A percentile compares a stretch with the other conserved stretches of the same genome.
These are phyloP conservation scores for Entrophospora sp. DNA, from an alignment of 192 early-diverging fungal species.

Conservation along the genomic window DNA sequence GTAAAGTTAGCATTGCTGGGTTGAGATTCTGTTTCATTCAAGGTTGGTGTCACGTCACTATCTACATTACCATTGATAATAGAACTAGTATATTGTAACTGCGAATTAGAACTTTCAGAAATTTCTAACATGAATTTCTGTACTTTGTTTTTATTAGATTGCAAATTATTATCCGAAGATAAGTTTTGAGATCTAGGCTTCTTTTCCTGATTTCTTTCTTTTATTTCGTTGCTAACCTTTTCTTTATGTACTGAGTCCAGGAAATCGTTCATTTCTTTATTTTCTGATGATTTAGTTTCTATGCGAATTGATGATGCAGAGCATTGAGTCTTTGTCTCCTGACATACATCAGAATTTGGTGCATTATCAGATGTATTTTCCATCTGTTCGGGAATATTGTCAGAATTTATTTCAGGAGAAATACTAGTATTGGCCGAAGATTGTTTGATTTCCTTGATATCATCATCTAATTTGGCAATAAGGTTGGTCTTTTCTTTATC, in stretches of 20 bases:
- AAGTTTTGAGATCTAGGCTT: constrained; percentile 2
- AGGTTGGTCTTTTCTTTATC: constrained; percentile 2
- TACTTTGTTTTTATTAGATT: background rate
- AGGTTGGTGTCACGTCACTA: background rate
- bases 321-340: too few relatives aligned
- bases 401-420: background rate
- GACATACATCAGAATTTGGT: too few relatives aligned
- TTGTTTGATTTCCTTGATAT: too few relatives aligned
- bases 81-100: background rate
- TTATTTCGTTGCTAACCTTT: too few relatives aligned
- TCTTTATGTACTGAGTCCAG: too few relatives aligned
- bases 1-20: background rate
- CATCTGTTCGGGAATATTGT: background rate
- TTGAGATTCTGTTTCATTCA: background rate
- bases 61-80: background rate
- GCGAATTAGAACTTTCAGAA: background rate
- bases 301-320: too few relatives aligned
- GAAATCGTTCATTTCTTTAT: too few relatives aligned
- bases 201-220: background rate
- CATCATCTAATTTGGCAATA: too few relatives aligned
- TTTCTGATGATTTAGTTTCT: too few relatives aligned
- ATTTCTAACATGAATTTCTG: background rate
- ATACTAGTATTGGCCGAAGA: background rate
- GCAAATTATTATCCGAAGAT: background rate
- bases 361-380: background rate